Percentiles rank a stretch among this genome's conserved stretches.
Conservation (phyloP, 139 green algal genomes). For the Chlamydomonas urium region DNA sequence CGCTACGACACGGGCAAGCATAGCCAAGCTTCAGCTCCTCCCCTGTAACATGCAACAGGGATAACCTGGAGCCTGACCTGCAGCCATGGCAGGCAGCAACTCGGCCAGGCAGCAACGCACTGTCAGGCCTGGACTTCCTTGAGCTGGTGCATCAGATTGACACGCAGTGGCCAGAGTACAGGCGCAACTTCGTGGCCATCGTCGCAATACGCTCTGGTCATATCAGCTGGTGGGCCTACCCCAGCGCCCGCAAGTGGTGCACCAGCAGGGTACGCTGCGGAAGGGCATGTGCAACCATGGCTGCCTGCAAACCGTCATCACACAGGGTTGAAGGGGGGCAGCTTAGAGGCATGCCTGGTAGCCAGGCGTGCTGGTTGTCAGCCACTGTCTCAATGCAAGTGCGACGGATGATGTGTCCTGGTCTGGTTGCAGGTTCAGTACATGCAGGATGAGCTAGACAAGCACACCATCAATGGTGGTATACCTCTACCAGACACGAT, state of each 20-base stretch:
- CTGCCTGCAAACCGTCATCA: no score
- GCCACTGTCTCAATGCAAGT: no score
- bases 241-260: slow-evolving; percentile 29
- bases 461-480: background rate
- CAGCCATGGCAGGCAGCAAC: slow-evolving; percentile 15
- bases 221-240: slow-evolving; percentile 40
- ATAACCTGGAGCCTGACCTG: slow-evolving; percentile 40
- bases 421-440: slow-evolving; percentile 4
- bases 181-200: slow-evolving; percentile 39
- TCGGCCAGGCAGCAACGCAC: background rate
- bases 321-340: no score
- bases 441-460: slow-evolving; percentile 23
- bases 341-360: no score
- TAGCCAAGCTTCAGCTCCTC: no score
- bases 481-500: slow-evolving; percentile 29
- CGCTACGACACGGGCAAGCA: no score
- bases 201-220: slow-evolving; percentile 26
- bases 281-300: no score
- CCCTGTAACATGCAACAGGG: no score
- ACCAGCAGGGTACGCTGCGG: slow-evolving; percentile 13
- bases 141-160: slow-evolving; percentile 33
- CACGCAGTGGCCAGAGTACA: slow-evolving; percentile 31
- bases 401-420: no score
- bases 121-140: slow-evolving; percentile 22
- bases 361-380: no score